phyloP scores from a whole-genome alignment of 192 early-diverging fungal species.

The Coemansia nantahalensis region DNA sequence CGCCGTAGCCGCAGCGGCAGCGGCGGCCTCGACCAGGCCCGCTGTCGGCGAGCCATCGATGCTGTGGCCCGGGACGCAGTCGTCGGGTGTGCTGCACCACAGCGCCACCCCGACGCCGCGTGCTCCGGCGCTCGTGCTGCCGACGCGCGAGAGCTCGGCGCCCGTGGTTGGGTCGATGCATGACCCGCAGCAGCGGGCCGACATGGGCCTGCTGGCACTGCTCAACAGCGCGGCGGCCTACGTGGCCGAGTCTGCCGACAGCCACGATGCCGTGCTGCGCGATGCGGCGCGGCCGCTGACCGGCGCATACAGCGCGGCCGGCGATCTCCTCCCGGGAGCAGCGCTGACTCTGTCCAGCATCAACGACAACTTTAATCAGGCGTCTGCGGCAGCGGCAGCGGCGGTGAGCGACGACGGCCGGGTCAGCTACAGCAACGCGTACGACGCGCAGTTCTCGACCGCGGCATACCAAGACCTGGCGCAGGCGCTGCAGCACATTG shows the following conservation, averaged over 20 bases:
- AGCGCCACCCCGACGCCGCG: conserved; percentile 36
- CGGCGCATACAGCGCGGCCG: conserved; percentile 14
- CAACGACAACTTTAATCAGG: conserved; percentile 14
- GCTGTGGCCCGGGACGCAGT: conserved; percentile 10
- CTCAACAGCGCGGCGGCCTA: conserved; percentile 47
- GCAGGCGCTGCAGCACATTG: conserved; percentile 46
- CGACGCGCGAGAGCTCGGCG: conserved; percentile 32
- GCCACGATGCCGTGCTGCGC: too few species aligned
- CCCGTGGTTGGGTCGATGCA: conserved; percentile 22
- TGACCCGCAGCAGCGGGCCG: conserved; percentile 20
- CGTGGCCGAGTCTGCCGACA: conserved; percentile 29
- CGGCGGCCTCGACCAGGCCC: not conserved
- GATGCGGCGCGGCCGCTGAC: conserved; percentile 2
- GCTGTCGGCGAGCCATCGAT: conserved; percentile 4
- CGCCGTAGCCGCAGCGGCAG: conserved; percentile 2
- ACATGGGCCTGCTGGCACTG: conserved; percentile 46
- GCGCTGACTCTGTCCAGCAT: conserved; percentile 26
- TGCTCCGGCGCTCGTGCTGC: conserved; percentile 9
- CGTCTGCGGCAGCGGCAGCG: not conserved
- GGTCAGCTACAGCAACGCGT: conserved; percentile 17
- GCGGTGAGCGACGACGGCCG: not conserved
- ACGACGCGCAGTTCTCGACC: conserved; percentile 21
- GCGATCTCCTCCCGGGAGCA: conserved; percentile 25
- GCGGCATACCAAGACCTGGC: conserved; percentile 41
- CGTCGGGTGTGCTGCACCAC: conserved; percentile 11